Conservation (phyloP, 139 green algal species). For the Haematococcus lacustris region DNA sequence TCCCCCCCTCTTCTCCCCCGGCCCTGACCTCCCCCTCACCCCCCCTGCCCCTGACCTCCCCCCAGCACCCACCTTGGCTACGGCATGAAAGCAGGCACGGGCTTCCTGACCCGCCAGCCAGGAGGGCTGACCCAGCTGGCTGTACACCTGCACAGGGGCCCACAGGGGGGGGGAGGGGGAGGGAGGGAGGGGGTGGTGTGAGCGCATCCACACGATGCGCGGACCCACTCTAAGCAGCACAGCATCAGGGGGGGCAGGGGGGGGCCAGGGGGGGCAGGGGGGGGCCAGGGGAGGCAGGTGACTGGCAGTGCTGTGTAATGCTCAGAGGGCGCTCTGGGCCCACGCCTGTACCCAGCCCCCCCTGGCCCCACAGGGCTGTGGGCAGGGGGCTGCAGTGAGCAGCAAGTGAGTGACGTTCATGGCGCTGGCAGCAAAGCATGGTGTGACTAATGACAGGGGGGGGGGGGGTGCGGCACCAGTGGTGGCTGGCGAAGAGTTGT, state of each 20-base stretch:
- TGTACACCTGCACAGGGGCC: neutral
- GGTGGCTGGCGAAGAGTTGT: too few species aligned
- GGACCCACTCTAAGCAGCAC: neutral
- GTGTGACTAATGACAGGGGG: too few species aligned
- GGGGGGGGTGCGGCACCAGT: too few species aligned
- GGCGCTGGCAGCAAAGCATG: too few species aligned
- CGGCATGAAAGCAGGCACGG: slow-evolving; percentile 1
- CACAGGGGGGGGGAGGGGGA: slow-evolving; percentile 1
- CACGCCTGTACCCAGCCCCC: neutral
- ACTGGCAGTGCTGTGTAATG: neutral
- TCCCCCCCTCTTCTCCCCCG: neutral
- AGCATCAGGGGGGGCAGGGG: too few species aligned
- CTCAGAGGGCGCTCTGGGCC: neutral
- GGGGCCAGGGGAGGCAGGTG: neutral
- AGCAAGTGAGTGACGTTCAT: too few species aligned
- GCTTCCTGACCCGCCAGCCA: slow-evolving; percentile 10
- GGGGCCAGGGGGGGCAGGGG: too few species aligned
- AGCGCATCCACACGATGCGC: neutral
- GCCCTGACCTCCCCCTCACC: neutral
- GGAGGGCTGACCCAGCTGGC: slow-evolving; percentile 7
- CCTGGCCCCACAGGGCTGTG: neutral
- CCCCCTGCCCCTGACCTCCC: neutral
- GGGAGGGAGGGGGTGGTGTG: neutral
- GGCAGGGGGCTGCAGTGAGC: too few species aligned
- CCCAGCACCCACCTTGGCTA: slow-evolving; percentile 10